Conservation (phyloP, 345 rosid genomes). For the Triadica sebifera region DNA sequence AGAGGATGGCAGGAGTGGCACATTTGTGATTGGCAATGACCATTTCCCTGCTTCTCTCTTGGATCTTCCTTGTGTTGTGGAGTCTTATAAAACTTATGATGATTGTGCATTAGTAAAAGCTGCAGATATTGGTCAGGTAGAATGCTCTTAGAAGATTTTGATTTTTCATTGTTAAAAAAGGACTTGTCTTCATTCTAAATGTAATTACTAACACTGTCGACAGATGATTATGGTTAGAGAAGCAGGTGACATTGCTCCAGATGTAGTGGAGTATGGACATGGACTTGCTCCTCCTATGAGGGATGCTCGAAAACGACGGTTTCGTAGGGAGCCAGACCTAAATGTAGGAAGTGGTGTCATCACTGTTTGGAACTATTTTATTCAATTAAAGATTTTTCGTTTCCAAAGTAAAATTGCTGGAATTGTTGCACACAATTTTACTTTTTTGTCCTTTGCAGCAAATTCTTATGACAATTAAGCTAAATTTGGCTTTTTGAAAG, state of each 20-base stretch:
- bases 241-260: conserved; percentile 69
- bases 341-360: conserved; percentile 45
- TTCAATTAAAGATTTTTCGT: neutral
- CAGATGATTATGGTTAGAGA: conserved; percentile 98
- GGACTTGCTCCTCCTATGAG: conserved; percentile 97
- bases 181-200: neutral
- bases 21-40: conserved; percentile 68
- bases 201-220: conserved; percentile 9
- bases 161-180: neutral
- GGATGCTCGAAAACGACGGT: conserved; percentile 95
- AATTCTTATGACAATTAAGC: neutral
- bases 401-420: neutral
- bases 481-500: neutral
- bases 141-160: neutral
- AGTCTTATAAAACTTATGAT: conserved; percentile 89
- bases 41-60: conserved; percentile 70
- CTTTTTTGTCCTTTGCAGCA: too few relatives aligned
- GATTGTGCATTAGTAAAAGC: conserved; percentile 86
- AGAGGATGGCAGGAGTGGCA: conserved; percentile 91
- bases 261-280: conserved; percentile 76
- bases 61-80: conserved; percentile 89
- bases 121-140: conserved; percentile 89
- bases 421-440: neutral
- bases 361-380: conserved; percentile 7
- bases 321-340: conserved; percentile 93